Percentiles rank a stretch among this genome's conserved stretches.
Evolutionary conservation across 352 stramenopile genomes (phyloP).

Genomic region (Pythium apleroticum): DNA sequence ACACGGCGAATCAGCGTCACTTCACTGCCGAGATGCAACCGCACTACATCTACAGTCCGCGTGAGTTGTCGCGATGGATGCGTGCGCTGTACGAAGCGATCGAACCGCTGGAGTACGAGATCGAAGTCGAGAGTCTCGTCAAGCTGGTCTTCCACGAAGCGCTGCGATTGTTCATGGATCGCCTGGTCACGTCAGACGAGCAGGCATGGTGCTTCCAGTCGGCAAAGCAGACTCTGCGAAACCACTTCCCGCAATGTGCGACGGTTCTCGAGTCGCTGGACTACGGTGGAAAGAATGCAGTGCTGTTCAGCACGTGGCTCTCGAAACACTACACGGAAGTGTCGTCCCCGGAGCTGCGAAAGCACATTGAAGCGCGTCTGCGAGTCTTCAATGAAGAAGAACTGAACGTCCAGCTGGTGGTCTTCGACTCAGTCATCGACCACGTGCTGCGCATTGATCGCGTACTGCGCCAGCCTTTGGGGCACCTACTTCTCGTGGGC

Average conservation of each 20-base stretch:
- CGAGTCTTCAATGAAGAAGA: slow-evolving; percentile 99
- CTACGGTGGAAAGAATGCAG: slow-evolving; percentile 84
- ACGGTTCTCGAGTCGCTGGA: slow-evolving; percentile 71
- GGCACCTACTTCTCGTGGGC: slow-evolving; percentile 98
- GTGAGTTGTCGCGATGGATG: slow-evolving; percentile 99
- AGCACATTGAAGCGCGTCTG: slow-evolving; percentile 96
- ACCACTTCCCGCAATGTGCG: slow-evolving; percentile 82
- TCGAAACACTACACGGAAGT: slow-evolving; percentile 97
- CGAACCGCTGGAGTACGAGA: slow-evolving; percentile 93
- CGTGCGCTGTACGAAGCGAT: slow-evolving; percentile 98
- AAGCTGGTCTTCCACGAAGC: slow-evolving; percentile 99
- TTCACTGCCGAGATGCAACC: slow-evolving; percentile 94
- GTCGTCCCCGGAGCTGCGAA: slow-evolving; percentile 90
- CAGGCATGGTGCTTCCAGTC: slow-evolving; percentile 94
- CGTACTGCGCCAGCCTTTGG: slow-evolving; percentile 98
- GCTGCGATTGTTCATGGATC: slow-evolving; percentile 98
- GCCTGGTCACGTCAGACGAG: slow-evolving; percentile 96
- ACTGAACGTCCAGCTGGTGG: slow-evolving; percentile 98
- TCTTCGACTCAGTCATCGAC: slow-evolving; percentile 99
- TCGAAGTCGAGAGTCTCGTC: slow-evolving; percentile 95
- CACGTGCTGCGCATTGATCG: slow-evolving; percentile 98
- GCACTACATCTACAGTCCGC: slow-evolving; percentile 99
- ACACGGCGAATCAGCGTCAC: slow-evolving; percentile 95
- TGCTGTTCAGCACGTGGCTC: slow-evolving; percentile 99
- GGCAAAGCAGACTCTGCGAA: slow-evolving; percentile 80